Conservation (phyloP, 768 basidiomycete genomes). For the Macrolepiota fuliginosa region DNA sequence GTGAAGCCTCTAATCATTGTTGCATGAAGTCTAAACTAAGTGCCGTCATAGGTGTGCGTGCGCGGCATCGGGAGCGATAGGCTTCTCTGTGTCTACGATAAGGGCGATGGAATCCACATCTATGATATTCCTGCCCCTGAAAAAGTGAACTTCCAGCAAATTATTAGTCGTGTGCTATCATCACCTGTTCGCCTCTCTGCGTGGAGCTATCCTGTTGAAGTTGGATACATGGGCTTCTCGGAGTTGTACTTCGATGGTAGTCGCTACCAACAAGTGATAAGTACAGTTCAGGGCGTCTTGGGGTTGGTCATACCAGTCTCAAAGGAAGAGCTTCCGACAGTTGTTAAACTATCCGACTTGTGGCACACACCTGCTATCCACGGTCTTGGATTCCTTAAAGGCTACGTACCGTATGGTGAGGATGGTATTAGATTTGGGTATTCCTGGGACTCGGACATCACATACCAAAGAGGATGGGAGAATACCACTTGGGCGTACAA, state of each 20-base stretch:
- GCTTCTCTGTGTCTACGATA: background rate
- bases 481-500: background rate
- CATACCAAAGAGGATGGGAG: background rate
- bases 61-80: background rate
- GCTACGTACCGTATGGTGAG: background rate
- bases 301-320: background rate
- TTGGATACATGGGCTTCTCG: background rate
- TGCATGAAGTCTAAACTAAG: background rate
- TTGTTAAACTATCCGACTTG: background rate
- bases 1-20: background rate
- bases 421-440: background rate
- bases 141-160: background rate
- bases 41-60: background rate
- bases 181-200: background rate
- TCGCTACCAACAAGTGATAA: background rate
- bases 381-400: background rate
- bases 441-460: background rate
- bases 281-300: background rate
- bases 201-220: background rate
- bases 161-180: background rate
- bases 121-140: background rate
- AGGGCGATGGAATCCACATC: background rate
- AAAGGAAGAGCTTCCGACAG: background rate
- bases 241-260: background rate
- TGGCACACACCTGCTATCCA: background rate